Evolutionary conservation across 768 basidiomycete species (phyloP).

Genomic region (Tylopilus plumbeoviolaceoides): DNA sequence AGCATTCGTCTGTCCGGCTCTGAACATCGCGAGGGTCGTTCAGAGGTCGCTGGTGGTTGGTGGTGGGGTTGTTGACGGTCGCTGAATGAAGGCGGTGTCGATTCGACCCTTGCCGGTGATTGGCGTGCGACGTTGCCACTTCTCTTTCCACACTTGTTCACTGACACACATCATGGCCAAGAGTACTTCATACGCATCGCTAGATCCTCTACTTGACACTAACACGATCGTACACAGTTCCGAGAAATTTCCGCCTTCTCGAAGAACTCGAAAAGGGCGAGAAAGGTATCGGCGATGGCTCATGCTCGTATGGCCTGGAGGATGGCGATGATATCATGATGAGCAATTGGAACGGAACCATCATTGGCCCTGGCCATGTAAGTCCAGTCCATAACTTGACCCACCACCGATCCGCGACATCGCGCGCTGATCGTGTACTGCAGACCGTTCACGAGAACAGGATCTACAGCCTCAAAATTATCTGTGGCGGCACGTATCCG

Average conservation of each 20-base stretch:
- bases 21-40: conserved; percentile 53
- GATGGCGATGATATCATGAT: conserved; percentile 96
- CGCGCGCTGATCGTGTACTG: conserved; percentile 10
- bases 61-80: conserved; percentile 1
- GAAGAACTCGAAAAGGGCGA: conserved; percentile 99
- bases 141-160: not conserved
- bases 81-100: conserved; percentile 32
- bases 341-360: conserved; percentile 98
- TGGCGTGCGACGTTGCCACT: conserved; percentile 1
- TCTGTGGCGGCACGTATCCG: conserved; percentile 73
- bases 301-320: conserved; percentile 94
- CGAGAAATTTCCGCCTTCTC: conserved; percentile 92
- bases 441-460: conserved; percentile 98
- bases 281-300: conserved; percentile 98
- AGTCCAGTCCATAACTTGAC: conserved; percentile 31
- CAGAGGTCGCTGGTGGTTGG: conserved; percentile 18
- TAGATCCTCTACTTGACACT: not conserved
- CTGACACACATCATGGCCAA: conserved; percentile 43
- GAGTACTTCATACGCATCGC: conserved; percentile 33
- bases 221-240: conserved; percentile 53
- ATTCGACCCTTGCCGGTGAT: conserved; percentile 12
- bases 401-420: conserved; percentile 9
- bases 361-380: conserved; percentile 97
- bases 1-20: conserved; percentile 59
- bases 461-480: conserved; percentile 93